Base-by-base conservation (phyloP, 2,329 filamentous ascomycete genomes). In the Colletotrichum sp. region DNA sequence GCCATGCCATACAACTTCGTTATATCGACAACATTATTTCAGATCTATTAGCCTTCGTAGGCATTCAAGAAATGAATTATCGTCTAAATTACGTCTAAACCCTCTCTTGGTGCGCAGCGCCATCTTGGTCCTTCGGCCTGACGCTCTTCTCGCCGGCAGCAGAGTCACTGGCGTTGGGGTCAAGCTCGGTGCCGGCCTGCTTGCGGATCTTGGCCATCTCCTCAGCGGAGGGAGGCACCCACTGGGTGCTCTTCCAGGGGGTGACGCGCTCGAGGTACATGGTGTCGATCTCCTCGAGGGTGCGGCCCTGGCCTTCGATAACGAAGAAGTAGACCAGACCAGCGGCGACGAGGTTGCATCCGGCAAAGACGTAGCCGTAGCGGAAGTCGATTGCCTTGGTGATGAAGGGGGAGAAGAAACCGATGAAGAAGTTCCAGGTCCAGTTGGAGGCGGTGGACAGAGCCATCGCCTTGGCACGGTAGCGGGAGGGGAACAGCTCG, bases 361-460 rank as follows among this genome's bases (percentile, higher is more conserved):
- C 93, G 0, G 93, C 94, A 83, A 96, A 96, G 34, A 96, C 92
- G 78, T 95, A 95, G 3, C 94, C 94, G 80, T 95, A 95, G 2
- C 89, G 89, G 83, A 93, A 96, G 78, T 93, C 90, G 71, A 96
- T 96, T 5, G 90, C 90, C 0, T 88, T 86, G 0, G 92, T 94
- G 81, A 96, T 96, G 84, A 95, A 96, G 0, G 94, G 93, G 0
- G 95, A 95, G 86, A 95, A 95, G 87, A 96, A 96, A 0, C 91
- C 91, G 76, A 93, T 89, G 78, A 95, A 87, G 84, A 96, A 96
- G 83, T 95, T 95, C 92, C 92, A 95, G 36, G 88, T 86, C 92
- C 92, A 93, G 83, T 93, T 93, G 79, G 88, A 89, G 0, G 90
- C 88, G 0, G 92, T 93, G 0, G 90, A 88, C 3, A 93, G 82